phyloP scores from a whole-genome alignment of 2,329 filamentous ascomycete genomes.

The Apiospora hydei region DNA sequence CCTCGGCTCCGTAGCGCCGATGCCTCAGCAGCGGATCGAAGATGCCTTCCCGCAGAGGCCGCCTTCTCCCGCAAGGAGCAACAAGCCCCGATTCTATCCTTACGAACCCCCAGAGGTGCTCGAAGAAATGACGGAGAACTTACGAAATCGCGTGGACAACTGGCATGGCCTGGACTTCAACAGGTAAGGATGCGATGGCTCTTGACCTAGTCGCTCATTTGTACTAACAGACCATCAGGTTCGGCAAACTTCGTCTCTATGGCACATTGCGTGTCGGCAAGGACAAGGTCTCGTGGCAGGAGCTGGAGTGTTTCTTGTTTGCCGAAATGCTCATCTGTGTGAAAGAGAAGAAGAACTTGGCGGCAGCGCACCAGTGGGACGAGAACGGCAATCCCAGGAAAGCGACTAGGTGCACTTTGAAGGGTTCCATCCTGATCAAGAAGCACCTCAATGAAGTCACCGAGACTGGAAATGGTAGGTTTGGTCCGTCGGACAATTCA shows the following conservation, averaged over 20 bases:
- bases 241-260: constrained; percentile 89
- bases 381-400: constrained; percentile 66
- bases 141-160: constrained; percentile 91
- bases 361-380: constrained; percentile 70
- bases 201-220: constrained; percentile 17
- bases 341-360: constrained; percentile 85
- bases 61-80: constrained; percentile 65
- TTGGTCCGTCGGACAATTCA: not conserved
- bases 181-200: constrained; percentile 56
- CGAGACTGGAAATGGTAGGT: constrained; percentile 65
- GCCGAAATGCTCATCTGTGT: constrained; percentile 99
- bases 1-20: constrained; percentile 61
- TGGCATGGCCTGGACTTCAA: constrained; percentile 97
- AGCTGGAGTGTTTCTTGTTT: constrained; percentile 95
- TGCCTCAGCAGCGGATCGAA: constrained; percentile 56
- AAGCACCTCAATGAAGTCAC: constrained; percentile 91
- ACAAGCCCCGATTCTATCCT: constrained; percentile 66
- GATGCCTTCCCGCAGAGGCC: constrained; percentile 60
- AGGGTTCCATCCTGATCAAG: constrained; percentile 97
- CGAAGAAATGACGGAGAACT: constrained; percentile 84
- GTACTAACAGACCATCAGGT: constrained; percentile 56
- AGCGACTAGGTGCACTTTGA: constrained; percentile 82
- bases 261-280: constrained; percentile 93
- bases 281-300: constrained; percentile 96
- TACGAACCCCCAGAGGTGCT: constrained; percentile 80